These are phyloP conservation scores for Coniochaeta sp. DNA, from an alignment of 2,329 filamentous ascomycete genomes.

Conservation along the genomic window DNA sequence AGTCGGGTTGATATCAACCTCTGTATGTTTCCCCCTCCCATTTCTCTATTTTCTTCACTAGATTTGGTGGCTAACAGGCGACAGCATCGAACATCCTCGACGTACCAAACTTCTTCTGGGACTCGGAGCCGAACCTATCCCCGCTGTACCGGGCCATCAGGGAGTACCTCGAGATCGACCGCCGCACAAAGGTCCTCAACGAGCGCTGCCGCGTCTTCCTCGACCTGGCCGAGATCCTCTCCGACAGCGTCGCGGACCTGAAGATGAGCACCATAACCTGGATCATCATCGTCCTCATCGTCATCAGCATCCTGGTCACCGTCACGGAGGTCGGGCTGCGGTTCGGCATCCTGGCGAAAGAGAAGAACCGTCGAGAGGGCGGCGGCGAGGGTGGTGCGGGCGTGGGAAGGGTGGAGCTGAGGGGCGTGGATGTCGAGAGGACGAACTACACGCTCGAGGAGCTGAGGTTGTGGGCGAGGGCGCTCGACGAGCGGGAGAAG, in stretches of 20 bases:
- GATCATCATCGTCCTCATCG: conserved; percentile 94
- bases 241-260: conserved; percentile 83
- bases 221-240: conserved; percentile 89
- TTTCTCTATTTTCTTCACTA: neutral
- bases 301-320: conserved; percentile 85
- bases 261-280: conserved; percentile 97
- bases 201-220: conserved; percentile 95
- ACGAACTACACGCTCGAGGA: conserved; percentile 18
- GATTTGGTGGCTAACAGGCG: conserved; percentile 9
- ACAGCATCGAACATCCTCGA: conserved; percentile 90
- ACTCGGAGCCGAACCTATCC: conserved; percentile 88
- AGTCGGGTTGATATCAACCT: conserved; percentile 95
- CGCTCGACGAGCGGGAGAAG: conserved; percentile 16
- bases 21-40: conserved; percentile 64
- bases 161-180: conserved; percentile 96
- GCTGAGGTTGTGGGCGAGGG: conserved; percentile 15
- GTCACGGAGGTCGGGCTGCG: conserved; percentile 81
- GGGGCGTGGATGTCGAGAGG: conserved; percentile 9
- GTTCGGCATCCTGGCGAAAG: conserved; percentile 62
- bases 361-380: conserved; percentile 18
- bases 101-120: conserved; percentile 97
- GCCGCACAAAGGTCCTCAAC: conserved; percentile 91
- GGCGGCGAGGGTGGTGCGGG: conserved; percentile 2
- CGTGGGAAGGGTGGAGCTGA: conserved; percentile 5
- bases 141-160: conserved; percentile 91